phyloP scores from a whole-genome alignment of 345 rosid genomes.

The Ceriops zippeliana region DNA sequence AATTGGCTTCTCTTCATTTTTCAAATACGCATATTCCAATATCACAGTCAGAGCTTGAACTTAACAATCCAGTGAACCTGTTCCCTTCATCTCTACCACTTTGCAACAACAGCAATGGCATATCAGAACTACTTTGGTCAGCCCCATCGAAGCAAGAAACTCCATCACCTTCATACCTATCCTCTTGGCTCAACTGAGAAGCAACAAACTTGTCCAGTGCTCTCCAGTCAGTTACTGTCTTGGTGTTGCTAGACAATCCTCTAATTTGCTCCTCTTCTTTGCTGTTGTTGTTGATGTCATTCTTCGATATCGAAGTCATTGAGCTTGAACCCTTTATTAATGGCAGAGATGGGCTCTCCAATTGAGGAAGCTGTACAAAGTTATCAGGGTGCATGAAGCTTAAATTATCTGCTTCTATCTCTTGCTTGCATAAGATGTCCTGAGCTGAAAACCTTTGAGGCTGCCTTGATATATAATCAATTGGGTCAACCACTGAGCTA shows the following conservation, averaged over 20 bases:
- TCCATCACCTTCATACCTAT: conserved; percentile 33
- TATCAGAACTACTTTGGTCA: conserved; percentile 19
- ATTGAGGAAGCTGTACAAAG: conserved; percentile 83
- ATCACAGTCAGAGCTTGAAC: conserved; percentile 43
- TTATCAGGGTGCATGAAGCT: conserved; percentile 50
- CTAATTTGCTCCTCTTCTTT: conserved; percentile 34
- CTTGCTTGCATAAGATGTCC: conserved; percentile 70
- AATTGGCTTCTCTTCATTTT: conserved; percentile 25
- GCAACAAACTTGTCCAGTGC: conserved; percentile 85
- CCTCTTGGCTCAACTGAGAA: conserved; percentile 85
- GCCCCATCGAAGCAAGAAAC: conserved; percentile 29
- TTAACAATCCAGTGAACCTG: conserved; percentile 46
- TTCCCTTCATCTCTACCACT: conserved; percentile 41
- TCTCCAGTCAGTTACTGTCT: conserved; percentile 78
- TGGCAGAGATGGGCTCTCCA: conserved; percentile 79
- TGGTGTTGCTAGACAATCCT: conserved; percentile 6
- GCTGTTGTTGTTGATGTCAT: conserved; percentile 16
- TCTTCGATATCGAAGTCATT: conserved; percentile 27
- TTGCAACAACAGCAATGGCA: conserved; percentile 41
- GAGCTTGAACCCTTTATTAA: conserved; percentile 52
- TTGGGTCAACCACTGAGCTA: conserved; percentile 50
- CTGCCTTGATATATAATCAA: conserved; percentile 51
- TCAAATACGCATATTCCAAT: conserved; percentile 59
- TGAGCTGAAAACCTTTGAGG: conserved; percentile 41
- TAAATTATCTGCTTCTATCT: conserved; percentile 54